phyloP scores from a whole-genome alignment of 108 stramenopile species.

The Conticribra guillardii region DNA sequence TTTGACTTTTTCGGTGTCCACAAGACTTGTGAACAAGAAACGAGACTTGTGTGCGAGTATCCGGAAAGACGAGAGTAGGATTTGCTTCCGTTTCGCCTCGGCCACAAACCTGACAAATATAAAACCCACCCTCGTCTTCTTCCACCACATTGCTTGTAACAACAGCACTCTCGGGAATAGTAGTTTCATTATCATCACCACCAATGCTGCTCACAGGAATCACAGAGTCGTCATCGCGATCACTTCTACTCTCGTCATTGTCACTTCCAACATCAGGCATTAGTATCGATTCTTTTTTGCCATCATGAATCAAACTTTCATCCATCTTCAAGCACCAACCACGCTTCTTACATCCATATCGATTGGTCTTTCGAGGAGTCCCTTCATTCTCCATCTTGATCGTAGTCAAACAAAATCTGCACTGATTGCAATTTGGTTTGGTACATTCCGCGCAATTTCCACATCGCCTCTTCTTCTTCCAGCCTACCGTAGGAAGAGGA shows the following conservation, averaged over 20 bases:
- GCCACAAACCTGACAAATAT: constrained; percentile 12
- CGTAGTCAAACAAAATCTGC: background rate
- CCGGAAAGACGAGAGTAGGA: constrained; percentile 20
- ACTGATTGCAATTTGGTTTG: background rate
- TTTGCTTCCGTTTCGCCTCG: background rate
- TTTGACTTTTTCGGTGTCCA: background rate
- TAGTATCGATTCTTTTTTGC: background rate
- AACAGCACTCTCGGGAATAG: background rate
- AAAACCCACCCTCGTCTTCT: background rate
- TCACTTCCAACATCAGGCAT: too few relatives aligned
- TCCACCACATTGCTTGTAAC: background rate
- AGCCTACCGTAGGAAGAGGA: constrained; percentile 6
- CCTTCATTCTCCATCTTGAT: background rate
- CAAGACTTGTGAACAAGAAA: constrained; percentile 24
- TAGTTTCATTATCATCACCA: too few relatives aligned
- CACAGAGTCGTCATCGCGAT: background rate
- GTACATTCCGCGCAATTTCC: background rate
- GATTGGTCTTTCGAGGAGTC: background rate
- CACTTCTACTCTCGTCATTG: background rate
- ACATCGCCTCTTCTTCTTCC: constrained; percentile 11
- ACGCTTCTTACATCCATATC: background rate
- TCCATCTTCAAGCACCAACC: background rate
- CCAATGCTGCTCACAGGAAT: too few relatives aligned
- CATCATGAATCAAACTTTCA: background rate
- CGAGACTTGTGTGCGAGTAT: background rate